phyloP scores from a whole-genome alignment of 164 flowering plant genomes.

The Sedum album region DNA sequence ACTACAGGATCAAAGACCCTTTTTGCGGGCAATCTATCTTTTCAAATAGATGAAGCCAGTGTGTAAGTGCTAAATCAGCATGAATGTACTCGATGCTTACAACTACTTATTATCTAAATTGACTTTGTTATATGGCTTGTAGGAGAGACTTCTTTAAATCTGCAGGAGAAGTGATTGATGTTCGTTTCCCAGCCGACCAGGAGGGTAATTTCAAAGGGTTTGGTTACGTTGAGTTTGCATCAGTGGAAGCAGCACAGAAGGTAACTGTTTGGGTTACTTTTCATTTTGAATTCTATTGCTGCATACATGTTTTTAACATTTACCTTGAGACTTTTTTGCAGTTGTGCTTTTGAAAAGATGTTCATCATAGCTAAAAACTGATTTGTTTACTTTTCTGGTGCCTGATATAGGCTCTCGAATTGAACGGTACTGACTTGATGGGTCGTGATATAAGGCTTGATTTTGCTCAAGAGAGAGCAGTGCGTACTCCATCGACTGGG shows the following conservation, averaged over 20 bases:
- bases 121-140: not conserved
- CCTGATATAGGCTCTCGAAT: slow-evolving; percentile 46
- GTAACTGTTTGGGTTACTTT: slow-evolving; percentile 18
- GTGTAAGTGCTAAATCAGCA: slow-evolving; percentile 43
- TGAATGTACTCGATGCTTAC: not conserved
- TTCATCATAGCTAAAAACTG: not conserved
- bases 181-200: slow-evolving; percentile 42
- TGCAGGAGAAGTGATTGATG: slow-evolving; percentile 57
- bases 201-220: slow-evolving; percentile 67
- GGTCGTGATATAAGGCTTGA: slow-evolving; percentile 64
- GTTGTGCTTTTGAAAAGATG: not conserved
- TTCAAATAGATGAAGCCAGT: slow-evolving; percentile 34
- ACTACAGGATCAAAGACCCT: slow-evolving; percentile 48
- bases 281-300: not conserved
- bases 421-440: slow-evolving; percentile 42
- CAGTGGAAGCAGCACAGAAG: slow-evolving; percentile 55
- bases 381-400: slow-evolving; percentile 23
- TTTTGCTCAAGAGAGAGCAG: slow-evolving; percentile 59
- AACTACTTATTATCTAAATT: not conserved
- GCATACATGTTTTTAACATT: not conserved
- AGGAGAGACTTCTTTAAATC: slow-evolving; percentile 48
- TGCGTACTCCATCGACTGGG: slow-evolving; percentile 53
- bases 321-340: not conserved
- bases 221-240: slow-evolving; percentile 83
- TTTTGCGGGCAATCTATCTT: slow-evolving; percentile 73